These are phyloP conservation scores for Colletotrichum gloeosporioides DNA, from an alignment of 2,329 filamentous ascomycete genomes.

Conservation along the genomic window DNA sequence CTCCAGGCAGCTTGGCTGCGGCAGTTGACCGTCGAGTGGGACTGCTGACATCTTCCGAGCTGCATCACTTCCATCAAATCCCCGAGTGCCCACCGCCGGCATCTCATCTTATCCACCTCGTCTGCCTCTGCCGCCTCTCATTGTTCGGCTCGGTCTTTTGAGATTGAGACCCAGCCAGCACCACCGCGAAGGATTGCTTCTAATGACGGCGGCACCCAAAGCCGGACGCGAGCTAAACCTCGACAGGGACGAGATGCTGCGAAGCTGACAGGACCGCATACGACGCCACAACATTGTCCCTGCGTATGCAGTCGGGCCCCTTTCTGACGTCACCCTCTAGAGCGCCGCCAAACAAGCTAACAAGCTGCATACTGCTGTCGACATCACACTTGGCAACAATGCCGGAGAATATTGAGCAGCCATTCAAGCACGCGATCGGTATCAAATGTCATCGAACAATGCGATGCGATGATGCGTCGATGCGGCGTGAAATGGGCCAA, in stretches of 20 bases:
- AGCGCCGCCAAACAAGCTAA: neutral
- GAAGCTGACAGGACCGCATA: neutral
- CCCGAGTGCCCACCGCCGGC: neutral
- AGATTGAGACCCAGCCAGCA: neutral
- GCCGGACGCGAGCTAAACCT: neutral
- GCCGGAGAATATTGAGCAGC: neutral
- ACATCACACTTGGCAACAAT: neutral
- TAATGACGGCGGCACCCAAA: neutral
- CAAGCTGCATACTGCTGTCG: neutral
- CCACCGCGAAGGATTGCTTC: neutral
- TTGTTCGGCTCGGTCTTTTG: constrained; percentile 2
- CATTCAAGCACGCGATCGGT: neutral
- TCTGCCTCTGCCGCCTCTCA: neutral
- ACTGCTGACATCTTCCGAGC: neutral
- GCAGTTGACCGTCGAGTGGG: neutral
- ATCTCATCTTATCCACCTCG: neutral
- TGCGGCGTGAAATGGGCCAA: neutral
- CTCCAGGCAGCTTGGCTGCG: neutral
- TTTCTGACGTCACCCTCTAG: constrained; percentile 7
- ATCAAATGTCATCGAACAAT: neutral
- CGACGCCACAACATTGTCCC: neutral
- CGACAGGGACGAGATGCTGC: neutral
- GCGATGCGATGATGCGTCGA: neutral
- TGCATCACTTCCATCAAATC: neutral
- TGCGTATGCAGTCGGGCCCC: neutral